Conservation (phyloP, 805 yeast species). For the Cyberlindnera lachancei region DNA sequence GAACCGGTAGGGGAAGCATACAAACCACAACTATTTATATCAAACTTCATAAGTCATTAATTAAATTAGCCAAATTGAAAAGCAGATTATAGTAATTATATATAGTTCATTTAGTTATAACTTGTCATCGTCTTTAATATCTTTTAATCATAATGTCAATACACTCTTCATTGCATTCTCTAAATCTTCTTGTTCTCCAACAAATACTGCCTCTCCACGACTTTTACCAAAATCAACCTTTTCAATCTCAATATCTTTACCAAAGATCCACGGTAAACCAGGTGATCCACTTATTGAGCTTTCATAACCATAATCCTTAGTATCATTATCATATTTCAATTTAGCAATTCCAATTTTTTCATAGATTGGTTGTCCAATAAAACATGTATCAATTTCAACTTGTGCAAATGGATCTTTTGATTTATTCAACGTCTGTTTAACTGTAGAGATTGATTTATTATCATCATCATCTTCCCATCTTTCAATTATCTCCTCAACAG, state of each 20-base stretch:
- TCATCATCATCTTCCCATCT: constrained; percentile 15
- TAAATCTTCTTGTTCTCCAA: constrained; percentile 12
- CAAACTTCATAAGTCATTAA: too few relatives aligned
- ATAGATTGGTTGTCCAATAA: constrained; percentile 13
- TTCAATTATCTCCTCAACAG: constrained; percentile 14
- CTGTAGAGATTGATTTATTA: background rate
- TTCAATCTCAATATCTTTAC: constrained; percentile 3
- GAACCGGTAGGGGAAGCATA: too few relatives aligned
- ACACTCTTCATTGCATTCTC: constrained; percentile 15
- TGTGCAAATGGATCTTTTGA: constrained; percentile 32
- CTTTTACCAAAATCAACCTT: constrained; percentile 12
- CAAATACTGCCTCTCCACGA: constrained; percentile 13
- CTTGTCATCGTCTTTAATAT: constrained; percentile 1
- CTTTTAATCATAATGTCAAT: constrained; percentile 8
- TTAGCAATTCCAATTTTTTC: constrained; percentile 13
- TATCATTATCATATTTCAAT: background rate
- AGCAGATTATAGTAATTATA: too few relatives aligned
- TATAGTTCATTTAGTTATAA: background rate
- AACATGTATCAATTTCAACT: constrained; percentile 50
- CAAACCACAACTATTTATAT: too few relatives aligned
- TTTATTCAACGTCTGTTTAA: too few relatives aligned
- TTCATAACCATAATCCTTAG: too few relatives aligned
- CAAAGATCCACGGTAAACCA: too few relatives aligned
- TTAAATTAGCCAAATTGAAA: too few relatives aligned
- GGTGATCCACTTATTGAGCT: too few relatives aligned